Evolutionary conservation across 2,329 filamentous ascomycete genomes (phyloP).

Genomic region (Stemphylium lycopersici): DNA sequence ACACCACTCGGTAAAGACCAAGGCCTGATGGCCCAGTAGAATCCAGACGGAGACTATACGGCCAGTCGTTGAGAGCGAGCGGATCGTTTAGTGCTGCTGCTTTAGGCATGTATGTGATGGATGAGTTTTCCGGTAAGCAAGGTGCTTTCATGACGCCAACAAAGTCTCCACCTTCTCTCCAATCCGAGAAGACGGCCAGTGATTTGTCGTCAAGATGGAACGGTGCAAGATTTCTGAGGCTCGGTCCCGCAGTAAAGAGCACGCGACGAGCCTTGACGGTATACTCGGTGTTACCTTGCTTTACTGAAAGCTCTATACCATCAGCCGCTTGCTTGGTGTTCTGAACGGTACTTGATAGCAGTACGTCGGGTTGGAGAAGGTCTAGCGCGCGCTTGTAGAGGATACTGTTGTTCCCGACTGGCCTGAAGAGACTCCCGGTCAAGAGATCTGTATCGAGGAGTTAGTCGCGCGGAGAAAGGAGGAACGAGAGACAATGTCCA

Average conservation of each 20-base stretch:
- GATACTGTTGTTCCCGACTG: constrained; percentile 26
- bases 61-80: constrained; percentile 23
- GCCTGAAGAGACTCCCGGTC: constrained; percentile 12
- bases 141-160: constrained; percentile 23
- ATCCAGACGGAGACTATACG: constrained; percentile 24
- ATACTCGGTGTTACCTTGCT: constrained; percentile 6
- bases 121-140: constrained; percentile 28
- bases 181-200: constrained; percentile 18
- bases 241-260: constrained; percentile 24
- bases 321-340: constrained; percentile 1
- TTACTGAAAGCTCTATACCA: constrained; percentile 12
- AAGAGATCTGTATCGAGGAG: constrained; percentile 5
- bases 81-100: constrained; percentile 18
- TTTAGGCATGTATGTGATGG: constrained; percentile 17
- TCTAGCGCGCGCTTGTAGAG: constrained; percentile 30
- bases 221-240: constrained; percentile 12
- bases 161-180: constrained; percentile 13
- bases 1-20: constrained; percentile 22
- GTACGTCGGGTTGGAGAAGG: constrained; percentile 19
- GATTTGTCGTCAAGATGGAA: constrained; percentile 21
- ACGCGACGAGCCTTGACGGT: constrained; percentile 27
- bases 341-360: constrained; percentile 17
- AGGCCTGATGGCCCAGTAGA: constrained; percentile 24
- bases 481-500: no score
- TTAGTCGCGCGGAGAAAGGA: not conserved